A percentile compares a stretch with the other conserved stretches of the same genome.
Conservation (phyloP, 1,139 yeast genomes). For the Suhomyces choctaworum region DNA sequence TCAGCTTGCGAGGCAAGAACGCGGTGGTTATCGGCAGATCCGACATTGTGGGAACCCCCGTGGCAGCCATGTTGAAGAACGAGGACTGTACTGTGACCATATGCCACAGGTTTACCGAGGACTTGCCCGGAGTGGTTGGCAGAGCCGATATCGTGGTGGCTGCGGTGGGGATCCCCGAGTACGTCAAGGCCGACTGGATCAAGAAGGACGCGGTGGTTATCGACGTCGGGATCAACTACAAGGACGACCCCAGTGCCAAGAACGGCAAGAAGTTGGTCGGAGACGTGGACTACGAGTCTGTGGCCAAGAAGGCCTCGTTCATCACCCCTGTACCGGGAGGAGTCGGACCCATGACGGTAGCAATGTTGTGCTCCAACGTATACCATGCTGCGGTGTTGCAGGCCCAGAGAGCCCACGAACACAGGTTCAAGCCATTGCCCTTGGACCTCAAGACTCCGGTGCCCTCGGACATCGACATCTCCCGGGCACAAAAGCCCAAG, state of each 20-base stretch:
- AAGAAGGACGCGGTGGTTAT: constrained; percentile 82
- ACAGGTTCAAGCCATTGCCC: constrained; percentile 56
- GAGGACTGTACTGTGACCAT: constrained; percentile 83
- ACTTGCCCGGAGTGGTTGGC: constrained; percentile 53
- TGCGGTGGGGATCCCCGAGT: constrained; percentile 85
- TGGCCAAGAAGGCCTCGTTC: constrained; percentile 63
- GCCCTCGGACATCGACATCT: constrained; percentile 92
- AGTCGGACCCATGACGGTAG: constrained; percentile 99
- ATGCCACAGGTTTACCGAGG: constrained; percentile 60
- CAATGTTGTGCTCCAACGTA: constrained; percentile 76
- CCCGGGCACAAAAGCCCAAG: constrained; percentile 87
- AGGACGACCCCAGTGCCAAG: constrained; percentile 61
- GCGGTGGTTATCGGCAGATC: constrained; percentile 97
- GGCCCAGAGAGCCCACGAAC: constrained; percentile 49
- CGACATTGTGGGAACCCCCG: constrained; percentile 95
- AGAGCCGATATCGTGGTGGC: constrained; percentile 88
- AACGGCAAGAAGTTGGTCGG: constrained; percentile 89
- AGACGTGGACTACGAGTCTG: constrained; percentile 81
- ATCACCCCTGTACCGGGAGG: constrained; percentile 99
- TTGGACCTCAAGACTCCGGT: constrained; percentile 74
- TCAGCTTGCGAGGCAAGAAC: constrained; percentile 60
- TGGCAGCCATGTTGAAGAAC: constrained; percentile 75
- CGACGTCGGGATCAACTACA: constrained; percentile 94
- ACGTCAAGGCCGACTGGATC: constrained; percentile 87
- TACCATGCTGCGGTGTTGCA: constrained; percentile 61